Evolutionary conservation across 441 rosid genomes (phyloP).

Genomic region (Capsella rubella): DNA sequence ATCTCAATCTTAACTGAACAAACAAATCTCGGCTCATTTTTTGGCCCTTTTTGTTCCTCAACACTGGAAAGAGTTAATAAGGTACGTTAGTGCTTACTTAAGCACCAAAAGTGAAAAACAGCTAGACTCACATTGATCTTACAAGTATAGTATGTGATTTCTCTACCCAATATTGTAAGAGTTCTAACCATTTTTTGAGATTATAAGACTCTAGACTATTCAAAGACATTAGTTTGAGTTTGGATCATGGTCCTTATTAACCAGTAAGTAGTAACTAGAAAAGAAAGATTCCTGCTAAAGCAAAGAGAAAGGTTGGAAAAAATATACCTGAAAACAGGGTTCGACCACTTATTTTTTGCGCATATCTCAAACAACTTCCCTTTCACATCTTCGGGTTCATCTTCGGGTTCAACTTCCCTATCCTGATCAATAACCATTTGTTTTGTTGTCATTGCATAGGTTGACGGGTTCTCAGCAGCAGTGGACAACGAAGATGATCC

Average conservation of each 20-base stretch:
- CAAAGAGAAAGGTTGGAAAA: neutral
- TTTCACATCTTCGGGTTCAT: constrained; percentile 48
- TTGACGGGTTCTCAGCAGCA: neutral
- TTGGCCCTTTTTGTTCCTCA: constrained; percentile 50
- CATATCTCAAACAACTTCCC: constrained; percentile 47
- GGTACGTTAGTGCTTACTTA: neutral
- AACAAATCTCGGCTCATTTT: constrained; percentile 50
- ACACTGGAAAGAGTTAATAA: constrained; percentile 44
- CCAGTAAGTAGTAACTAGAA: neutral
- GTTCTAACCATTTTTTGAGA: neutral
- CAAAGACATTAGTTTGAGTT: neutral
- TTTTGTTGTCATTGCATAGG: neutral
- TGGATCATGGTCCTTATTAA: neutral
- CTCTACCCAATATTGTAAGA: neutral
- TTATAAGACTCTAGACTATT: neutral
- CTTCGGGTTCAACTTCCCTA: constrained; percentile 52
- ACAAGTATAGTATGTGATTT: neutral
- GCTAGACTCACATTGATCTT: neutral
- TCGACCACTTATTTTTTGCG: constrained; percentile 58
- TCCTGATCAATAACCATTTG: constrained; percentile 24
- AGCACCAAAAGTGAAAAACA: neutral
- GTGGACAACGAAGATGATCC: neutral
- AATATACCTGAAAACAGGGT: constrained; percentile 59
- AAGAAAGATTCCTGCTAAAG: neutral
- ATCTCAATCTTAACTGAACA: constrained; percentile 59